Evolutionary conservation across 495 filamentous ascomycete species (phyloP), one percentile per base, ranked within the genome.

Genomic region (Talaromyces adpressus): DNA sequence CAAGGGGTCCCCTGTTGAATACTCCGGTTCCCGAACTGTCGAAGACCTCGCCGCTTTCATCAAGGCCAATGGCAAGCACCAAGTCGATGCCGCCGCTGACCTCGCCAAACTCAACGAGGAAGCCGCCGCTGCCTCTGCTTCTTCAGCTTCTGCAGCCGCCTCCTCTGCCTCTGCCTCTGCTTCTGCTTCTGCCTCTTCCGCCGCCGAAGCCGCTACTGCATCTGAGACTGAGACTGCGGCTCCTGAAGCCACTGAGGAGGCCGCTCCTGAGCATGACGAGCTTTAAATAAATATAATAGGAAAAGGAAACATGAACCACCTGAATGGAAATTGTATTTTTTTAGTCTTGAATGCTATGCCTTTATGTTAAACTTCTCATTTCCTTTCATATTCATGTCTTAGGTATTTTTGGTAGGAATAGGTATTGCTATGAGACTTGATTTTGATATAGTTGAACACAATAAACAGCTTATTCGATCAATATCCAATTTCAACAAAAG

Each of bases 21-120:
- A 97, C 84, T 80, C 82, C 59, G 94, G 94, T 65, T 85, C 90
- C 51, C 91, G 94, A 71, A 95, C 91, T 54, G 82, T 97, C 60
- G 93, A 99, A 77, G 94, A 98, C 69, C 86, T 99, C 53, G 91
- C 91, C 70, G 84, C 87, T 68, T 99, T 99, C 81, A 84, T 99
- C 73, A 87, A 90, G 79, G 91, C 96, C 78, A 96, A 96, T 76
- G 94, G 94, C 73, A 91, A 91, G 75, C 86, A 95, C 80, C 86
- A 92, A 78, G 75, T 85, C 66, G 88, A 91, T 69, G 89, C 81
- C 32, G 72, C 80, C 54, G 75, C 72, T 41, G 84, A 85, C 22
- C 70, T 69, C 53, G 73, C 72, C 18, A 76, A 82, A 57, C 70
- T 77, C 32, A 30, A 71, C n/a, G 67, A 74, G 67, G 68, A 63